Base-by-base conservation (phyloP, 495 filamentous ascomycete species). In the Clohesyomyces aquaticus region DNA sequence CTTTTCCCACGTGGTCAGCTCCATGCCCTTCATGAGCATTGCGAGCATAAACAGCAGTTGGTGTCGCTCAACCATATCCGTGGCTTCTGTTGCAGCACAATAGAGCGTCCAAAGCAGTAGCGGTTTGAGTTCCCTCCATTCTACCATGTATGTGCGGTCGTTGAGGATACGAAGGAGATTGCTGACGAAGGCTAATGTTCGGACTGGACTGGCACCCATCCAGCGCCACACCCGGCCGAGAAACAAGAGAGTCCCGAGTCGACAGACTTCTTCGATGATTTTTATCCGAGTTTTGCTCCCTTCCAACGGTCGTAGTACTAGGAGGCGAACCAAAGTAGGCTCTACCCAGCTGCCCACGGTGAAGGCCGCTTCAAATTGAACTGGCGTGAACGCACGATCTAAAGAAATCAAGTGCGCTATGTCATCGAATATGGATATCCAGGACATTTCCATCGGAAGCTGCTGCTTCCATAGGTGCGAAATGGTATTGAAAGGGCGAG, bases 381-480 rank as follows among this genome's bases (percentile, higher is more conserved):
- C 22, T 12, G 46, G 21, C 29, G 19, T 46, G 19, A 55, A 55
- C 2, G 27, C 50, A 16, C 49, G 49, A 19, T 62, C 59, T 2
- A 62, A 35, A 1, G 48, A 62, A 12, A 55, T 62, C 16, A 53
- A 19, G n/a, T 62, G 59, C 29, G n/a, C 11, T 16, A 62, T 16
- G 35, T 62, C 59, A 50, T 62, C 59, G 35, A 62, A 55, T 27
- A 62, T 46, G 2, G 59, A 26, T 45, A 62, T 55, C 59, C 59
- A 62, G 18, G 53, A 48, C 21, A 46, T 2, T 21, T 32, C 6
- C 28, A 55, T 54, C 10, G 59, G 59, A 4, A 62, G 19, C 28
- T 55, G 48, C 21, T 55, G 48, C 25, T 62, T 62, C 59, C 59
- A 62, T 6, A 21, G 12, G 4, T 54, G 38, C 8, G 59, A 62